A percentile compares a stretch with the other conserved stretches of the same genome.
Evolutionary conservation across 805 yeast species (phyloP).

Genomic region (Naumovozyma dairenensis): DNA sequence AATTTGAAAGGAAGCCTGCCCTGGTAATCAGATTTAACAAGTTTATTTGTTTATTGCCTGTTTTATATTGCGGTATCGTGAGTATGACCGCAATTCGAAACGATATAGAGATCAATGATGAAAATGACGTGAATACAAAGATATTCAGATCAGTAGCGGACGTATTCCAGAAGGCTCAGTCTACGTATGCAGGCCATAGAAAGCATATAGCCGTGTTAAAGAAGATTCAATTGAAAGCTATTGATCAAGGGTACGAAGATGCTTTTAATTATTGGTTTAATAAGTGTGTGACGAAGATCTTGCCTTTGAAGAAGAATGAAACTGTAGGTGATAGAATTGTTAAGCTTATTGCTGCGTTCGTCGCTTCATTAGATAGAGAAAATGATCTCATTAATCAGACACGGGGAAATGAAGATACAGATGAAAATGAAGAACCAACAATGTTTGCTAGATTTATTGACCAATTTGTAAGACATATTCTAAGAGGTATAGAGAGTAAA

Average conservation of each 20-base stretch:
- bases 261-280: constrained; percentile 54
- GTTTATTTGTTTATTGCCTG: too few species aligned
- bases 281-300: constrained; percentile 49
- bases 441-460: constrained; percentile 47
- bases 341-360: constrained; percentile 52
- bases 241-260: constrained; percentile 41
- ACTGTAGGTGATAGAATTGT: constrained; percentile 66
- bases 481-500: constrained; percentile 70
- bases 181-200: constrained; percentile 63
- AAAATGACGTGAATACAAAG: constrained; percentile 25
- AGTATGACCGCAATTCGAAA: background rate
- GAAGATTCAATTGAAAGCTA: constrained; percentile 47
- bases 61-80: too few species aligned
- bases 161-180: constrained; percentile 74
- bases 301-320: constrained; percentile 62
- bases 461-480: constrained; percentile 50
- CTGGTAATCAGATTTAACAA: too few species aligned
- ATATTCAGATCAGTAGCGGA: constrained; percentile 45
- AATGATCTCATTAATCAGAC: constrained; percentile 7
- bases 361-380: constrained; percentile 36
- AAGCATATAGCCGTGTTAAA: constrained; percentile 58
- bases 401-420: constrained; percentile 21
- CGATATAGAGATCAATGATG: constrained; percentile 7
- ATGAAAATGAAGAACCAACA: constrained; percentile 33
- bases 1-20: background rate